Conservation (phyloP, 2,329 filamentous ascomycete species). For the Pestalotiopsis sp. region DNA sequence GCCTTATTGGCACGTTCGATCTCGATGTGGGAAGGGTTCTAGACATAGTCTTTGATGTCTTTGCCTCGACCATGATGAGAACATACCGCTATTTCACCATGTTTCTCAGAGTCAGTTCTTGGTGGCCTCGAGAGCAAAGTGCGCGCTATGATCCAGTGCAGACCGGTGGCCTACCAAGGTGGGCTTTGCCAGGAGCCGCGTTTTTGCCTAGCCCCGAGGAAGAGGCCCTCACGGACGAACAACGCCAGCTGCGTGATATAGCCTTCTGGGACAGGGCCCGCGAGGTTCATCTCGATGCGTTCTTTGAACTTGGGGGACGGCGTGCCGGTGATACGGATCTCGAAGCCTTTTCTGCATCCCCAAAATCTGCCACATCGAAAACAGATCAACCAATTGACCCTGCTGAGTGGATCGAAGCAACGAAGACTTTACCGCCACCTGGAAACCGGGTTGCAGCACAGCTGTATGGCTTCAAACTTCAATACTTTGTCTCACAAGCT, state of each 20-base stretch:
- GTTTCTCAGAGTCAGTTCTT: constrained; percentile 86
- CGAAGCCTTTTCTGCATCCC: constrained; percentile 44
- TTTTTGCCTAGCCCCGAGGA: constrained; percentile 55
- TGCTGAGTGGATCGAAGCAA: constrained; percentile 74
- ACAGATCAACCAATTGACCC: constrained; percentile 35
- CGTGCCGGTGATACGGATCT: constrained; percentile 63
- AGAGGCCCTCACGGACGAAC: constrained; percentile 54
- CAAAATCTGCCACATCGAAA: constrained; percentile 46
- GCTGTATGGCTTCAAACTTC: constrained; percentile 93
- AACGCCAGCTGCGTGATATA: constrained; percentile 67
- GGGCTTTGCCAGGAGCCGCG: constrained; percentile 70
- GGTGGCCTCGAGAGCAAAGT: constrained; percentile 80
- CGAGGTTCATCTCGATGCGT: constrained; percentile 76
- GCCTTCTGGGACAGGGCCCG: constrained; percentile 83
- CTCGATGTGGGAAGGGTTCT: constrained; percentile 92
- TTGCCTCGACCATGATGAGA: constrained; percentile 89
- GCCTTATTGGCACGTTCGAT: constrained; percentile 94
- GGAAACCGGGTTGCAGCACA: constrained; percentile 94
- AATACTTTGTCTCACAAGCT: constrained; percentile 85
- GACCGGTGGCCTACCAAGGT: constrained; percentile 73
- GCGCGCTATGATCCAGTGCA: constrained; percentile 43
- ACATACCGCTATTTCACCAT: constrained; percentile 95
- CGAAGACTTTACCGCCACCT: constrained; percentile 77
- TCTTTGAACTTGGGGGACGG: constrained; percentile 83
- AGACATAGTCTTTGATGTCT: constrained; percentile 93